A percentile compares a stretch with the other conserved stretches of the same genome.
Evolutionary conservation across 768 basidiomycete genomes (phyloP).

Genomic region (Candolleomyces aberdarensis): DNA sequence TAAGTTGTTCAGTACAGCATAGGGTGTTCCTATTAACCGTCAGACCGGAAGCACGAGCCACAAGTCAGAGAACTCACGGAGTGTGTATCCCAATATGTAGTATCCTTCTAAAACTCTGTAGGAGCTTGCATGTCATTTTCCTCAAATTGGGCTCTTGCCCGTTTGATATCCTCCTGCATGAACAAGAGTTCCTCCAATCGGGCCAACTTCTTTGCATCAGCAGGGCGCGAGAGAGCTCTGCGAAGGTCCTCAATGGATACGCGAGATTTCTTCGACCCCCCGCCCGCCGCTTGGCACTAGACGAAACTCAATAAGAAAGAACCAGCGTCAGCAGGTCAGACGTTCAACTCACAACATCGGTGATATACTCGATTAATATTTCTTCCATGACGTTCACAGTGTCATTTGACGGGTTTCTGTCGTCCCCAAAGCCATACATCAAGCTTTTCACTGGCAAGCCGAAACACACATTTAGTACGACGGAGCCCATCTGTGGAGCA

Average conservation of each 20-base stretch:
- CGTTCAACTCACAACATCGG: slow-evolving; percentile 67
- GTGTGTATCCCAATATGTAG: neutral
- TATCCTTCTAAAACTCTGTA: slow-evolving; percentile 37
- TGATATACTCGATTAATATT: slow-evolving; percentile 86
- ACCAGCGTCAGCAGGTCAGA: slow-evolving; percentile 1
- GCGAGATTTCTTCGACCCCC: slow-evolving; percentile 66
- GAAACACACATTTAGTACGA: slow-evolving; percentile 9
- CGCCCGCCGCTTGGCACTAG: slow-evolving; percentile 75
- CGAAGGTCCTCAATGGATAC: slow-evolving; percentile 84
- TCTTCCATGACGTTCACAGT: slow-evolving; percentile 93
- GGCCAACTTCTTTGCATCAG: slow-evolving; percentile 91
- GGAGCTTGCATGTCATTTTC: slow-evolving; percentile 41
- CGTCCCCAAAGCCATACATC: slow-evolving; percentile 95
- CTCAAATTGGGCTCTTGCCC: slow-evolving; percentile 78
- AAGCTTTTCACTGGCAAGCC: slow-evolving; percentile 63
- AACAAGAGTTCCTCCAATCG: slow-evolving; percentile 89
- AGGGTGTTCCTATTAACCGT: neutral
- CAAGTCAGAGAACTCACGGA: neutral
- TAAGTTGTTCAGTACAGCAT: too few species aligned
- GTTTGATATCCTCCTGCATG: slow-evolving; percentile 93
- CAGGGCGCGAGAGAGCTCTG: slow-evolving; percentile 72
- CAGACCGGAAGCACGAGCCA: neutral
- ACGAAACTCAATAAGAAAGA: slow-evolving; percentile 6
- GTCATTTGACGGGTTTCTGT: slow-evolving; percentile 82
- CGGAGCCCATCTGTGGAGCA: neutral